Conservation (phyloP, 1,139 yeast species). For the Debaryomyces fabryi region DNA sequence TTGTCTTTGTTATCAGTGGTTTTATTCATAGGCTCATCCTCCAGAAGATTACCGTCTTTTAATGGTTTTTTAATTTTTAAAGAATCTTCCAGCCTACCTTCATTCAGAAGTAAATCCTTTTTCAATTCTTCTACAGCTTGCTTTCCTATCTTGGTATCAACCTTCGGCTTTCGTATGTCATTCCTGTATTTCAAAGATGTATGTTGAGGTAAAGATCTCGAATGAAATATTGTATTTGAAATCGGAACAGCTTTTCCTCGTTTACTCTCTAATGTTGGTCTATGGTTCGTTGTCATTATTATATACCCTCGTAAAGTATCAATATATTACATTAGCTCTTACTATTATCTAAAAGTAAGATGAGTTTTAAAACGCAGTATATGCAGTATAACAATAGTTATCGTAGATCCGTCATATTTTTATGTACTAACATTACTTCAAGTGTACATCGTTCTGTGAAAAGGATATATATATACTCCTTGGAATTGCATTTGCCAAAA, state of each 20-base stretch:
- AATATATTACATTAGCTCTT: neutral
- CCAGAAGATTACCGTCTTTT: constrained; percentile 4
- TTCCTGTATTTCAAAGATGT: constrained; percentile 62
- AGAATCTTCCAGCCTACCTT: neutral
- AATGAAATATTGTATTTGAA: constrained; percentile 56
- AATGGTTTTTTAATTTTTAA: neutral
- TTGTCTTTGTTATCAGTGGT: neutral
- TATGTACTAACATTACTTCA: neutral
- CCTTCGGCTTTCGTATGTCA: constrained; percentile 31
- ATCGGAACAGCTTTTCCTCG: constrained; percentile 59
- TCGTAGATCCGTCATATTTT: neutral
- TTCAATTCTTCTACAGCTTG: constrained; percentile 32
- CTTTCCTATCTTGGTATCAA: constrained; percentile 18
- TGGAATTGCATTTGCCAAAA: neutral
- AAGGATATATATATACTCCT: neutral
- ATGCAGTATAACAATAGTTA: neutral
- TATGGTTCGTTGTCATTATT: constrained; percentile 84
- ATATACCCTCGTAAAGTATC: neutral
- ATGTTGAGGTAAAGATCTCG: constrained; percentile 73
- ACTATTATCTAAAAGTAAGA: neutral
- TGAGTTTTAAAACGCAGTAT: neutral
- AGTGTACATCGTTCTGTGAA: neutral
- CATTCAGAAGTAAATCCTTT: constrained; percentile 17
- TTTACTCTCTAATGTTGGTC: constrained; percentile 89
- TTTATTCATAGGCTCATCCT: constrained; percentile 2